Conservation (phyloP, 2,329 filamentous ascomycete species). For the Didymosphaeria variabile region DNA sequence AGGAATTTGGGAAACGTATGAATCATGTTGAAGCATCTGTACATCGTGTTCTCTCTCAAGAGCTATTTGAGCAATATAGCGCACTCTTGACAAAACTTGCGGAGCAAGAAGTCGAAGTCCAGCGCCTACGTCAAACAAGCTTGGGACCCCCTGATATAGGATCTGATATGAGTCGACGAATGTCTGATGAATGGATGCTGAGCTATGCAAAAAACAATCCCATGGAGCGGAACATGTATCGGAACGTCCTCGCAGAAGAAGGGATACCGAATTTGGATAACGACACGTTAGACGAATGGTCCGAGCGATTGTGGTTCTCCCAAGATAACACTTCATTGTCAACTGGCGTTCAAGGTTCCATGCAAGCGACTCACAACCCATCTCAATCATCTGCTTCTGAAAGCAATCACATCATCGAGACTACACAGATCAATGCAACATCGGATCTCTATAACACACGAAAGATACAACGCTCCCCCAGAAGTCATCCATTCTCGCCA, state of each 20-base stretch:
- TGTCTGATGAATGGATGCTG: constrained; percentile 11
- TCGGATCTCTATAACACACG: background rate
- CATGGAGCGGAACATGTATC: background rate
- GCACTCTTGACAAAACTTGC: constrained; percentile 13
- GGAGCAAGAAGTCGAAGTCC: constrained; percentile 19
- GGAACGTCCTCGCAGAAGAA: background rate
- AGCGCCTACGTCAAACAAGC: constrained; percentile 9
- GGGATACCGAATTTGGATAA: background rate
- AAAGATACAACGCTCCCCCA: background rate
- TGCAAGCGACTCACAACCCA: background rate
- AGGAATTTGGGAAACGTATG: background rate
- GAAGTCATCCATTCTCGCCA: background rate
- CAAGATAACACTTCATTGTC: background rate
- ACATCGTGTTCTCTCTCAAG: background rate
- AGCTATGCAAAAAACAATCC: background rate
- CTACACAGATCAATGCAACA: background rate
- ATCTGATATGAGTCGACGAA: constrained; percentile 7
- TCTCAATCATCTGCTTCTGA: background rate
- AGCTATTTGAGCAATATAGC: constrained; percentile 14
- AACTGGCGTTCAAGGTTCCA: background rate
- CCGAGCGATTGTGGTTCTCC: background rate
- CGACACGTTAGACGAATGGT: background rate
- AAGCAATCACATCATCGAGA: background rate
- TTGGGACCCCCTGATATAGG: constrained; percentile 2
- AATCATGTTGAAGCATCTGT: background rate